Conservation (phyloP, 495 filamentous ascomycete genomes). For the Podospora fimiseda region DNA sequence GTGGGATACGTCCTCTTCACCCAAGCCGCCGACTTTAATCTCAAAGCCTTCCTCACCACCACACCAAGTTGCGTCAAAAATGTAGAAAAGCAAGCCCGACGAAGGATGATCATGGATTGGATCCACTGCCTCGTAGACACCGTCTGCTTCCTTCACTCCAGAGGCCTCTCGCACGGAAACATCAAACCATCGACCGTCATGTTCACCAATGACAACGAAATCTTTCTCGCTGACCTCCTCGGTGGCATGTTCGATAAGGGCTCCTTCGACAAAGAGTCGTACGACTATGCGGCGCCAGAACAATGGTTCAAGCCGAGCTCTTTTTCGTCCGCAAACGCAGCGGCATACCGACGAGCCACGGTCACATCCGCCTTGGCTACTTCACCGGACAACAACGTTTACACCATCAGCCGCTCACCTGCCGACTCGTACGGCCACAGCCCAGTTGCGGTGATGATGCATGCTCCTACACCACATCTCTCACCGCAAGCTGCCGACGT, state of each 20-base stretch:
- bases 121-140: conserved; percentile 79
- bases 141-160: conserved; percentile 67
- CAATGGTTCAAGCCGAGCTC: conserved; percentile 52
- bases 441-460: conserved; percentile 24
- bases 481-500: conserved; percentile 58
- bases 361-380: conserved; percentile 22
- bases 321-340: conserved; percentile 16
- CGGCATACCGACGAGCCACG: conserved; percentile 24
- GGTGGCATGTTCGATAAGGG: conserved; percentile 33
- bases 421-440: conserved; percentile 21
- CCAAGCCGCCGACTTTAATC: conserved; percentile 65
- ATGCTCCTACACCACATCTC: conserved; percentile 31
- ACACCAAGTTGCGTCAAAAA: conserved; percentile 60
- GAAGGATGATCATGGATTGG: conserved; percentile 70
- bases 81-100: conserved; percentile 64
- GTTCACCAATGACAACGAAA: conserved; percentile 61
- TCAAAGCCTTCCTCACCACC: conserved; percentile 70
- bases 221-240: conserved; percentile 65
- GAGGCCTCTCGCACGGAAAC: conserved; percentile 66
- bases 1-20: conserved; percentile 72
- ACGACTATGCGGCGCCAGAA: conserved; percentile 86
- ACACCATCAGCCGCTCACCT: conserved; percentile 29
- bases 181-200: conserved; percentile 80
- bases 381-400: conserved; percentile 29
- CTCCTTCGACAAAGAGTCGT: conserved; percentile 65